A percentile compares a stretch with the other conserved stretches of the same genome.
Evolutionary conservation across 2,329 filamentous ascomycete species (phyloP).

Genomic region (Clonostachys rosea): DNA sequence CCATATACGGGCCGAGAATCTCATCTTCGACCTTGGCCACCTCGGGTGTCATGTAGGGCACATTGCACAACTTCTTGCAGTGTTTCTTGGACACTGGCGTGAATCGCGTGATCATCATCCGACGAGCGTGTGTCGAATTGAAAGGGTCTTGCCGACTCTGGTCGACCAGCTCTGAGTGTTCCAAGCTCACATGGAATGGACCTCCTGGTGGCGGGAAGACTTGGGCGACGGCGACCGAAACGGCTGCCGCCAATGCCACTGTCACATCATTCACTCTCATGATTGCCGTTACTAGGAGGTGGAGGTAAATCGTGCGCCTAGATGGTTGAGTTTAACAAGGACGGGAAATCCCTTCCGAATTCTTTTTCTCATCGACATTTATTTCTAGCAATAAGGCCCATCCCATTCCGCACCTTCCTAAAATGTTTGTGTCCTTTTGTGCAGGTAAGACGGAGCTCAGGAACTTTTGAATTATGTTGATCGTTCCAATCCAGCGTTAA

Average conservation of each 20-base stretch:
- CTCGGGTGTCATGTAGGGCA: slow-evolving; percentile 12
- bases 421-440: too few relatives aligned
- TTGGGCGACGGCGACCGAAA: background rate
- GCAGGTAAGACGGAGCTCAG: too few relatives aligned
- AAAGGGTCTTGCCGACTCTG: slow-evolving; percentile 3
- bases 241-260: background rate
- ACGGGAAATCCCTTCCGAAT: too few relatives aligned
- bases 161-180: slow-evolving; percentile 1
- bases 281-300: too few relatives aligned
- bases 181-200: slow-evolving; percentile 1
- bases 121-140: slow-evolving; percentile 1
- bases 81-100: slow-evolving; percentile 7
- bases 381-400: too few relatives aligned
- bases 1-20: slow-evolving; percentile 7
- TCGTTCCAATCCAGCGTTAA: too few relatives aligned
- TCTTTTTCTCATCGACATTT: too few relatives aligned
- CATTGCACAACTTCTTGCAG: slow-evolving; percentile 10
- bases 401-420: too few relatives aligned
- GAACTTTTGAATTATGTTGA: too few relatives aligned
- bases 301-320: too few relatives aligned
- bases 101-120: slow-evolving; percentile 7
- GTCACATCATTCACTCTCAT: background rate
- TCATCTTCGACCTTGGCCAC: slow-evolving; percentile 10
- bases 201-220: slow-evolving; percentile 1
- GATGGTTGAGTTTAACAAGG: too few relatives aligned